Evolutionary conservation across 2,329 filamentous ascomycete genomes (phyloP).

Genomic region (Cladophialophora bantiana): DNA sequence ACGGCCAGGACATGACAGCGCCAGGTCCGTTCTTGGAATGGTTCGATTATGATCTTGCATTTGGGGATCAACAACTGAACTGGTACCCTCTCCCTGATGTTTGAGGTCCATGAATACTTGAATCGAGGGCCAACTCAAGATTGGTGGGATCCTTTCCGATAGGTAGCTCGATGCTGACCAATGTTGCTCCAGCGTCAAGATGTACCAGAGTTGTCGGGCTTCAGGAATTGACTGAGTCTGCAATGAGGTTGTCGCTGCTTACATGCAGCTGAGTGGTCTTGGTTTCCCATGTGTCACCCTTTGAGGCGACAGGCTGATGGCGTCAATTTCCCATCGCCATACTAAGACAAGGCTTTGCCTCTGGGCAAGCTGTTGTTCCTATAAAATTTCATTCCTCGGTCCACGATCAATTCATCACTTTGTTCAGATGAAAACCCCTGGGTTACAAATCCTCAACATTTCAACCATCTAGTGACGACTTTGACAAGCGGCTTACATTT

Average conservation of each 20-base stretch:
- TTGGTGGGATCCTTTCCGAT: not conserved
- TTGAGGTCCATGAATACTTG: not conserved
- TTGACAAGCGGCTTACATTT: not conserved
- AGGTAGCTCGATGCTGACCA: not conserved
- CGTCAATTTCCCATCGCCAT: not conserved
- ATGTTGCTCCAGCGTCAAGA: not conserved
- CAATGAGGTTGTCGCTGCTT: not conserved
- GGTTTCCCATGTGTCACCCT: not conserved
- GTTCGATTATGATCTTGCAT: slow-evolving; percentile 18
- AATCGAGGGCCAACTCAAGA: not conserved
- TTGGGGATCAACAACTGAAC: slow-evolving; percentile 8
- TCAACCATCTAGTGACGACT: not conserved
- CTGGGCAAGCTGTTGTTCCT: not conserved
- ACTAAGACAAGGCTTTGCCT: not conserved
- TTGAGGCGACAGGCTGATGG: not conserved
- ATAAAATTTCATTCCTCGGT: not conserved
- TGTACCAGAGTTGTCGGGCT: not conserved
- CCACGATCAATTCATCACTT: not conserved
- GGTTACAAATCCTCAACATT: not conserved
- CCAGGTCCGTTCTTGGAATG: slow-evolving; percentile 11
- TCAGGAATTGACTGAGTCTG: not conserved
- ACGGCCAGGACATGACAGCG: slow-evolving; percentile 4
- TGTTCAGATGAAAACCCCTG: not conserved
- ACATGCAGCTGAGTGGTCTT: not conserved
- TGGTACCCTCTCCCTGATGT: slow-evolving; percentile 1